A percentile compares a stretch with the other conserved stretches of the same genome.
These are phyloP conservation scores for Neurospora crassa DNA, from an alignment of 2,329 filamentous ascomycete species.

Conservation along the genomic window DNA sequence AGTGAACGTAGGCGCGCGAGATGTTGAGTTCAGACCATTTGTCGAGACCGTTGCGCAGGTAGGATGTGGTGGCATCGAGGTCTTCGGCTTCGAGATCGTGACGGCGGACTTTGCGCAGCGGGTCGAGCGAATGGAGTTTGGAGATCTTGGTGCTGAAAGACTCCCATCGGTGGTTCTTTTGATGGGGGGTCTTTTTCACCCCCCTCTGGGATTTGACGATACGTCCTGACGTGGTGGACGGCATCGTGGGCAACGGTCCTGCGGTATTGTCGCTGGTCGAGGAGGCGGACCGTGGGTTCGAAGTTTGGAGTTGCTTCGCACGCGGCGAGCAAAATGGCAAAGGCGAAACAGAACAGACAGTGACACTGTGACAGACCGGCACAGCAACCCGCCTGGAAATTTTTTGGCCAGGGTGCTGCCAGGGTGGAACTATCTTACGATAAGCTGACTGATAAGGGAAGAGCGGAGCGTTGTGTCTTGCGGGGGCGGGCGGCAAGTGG, in stretches of 20 bases:
- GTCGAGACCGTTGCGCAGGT: constrained; percentile 72
- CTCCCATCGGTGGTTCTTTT: constrained; percentile 82
- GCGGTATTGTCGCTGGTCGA: constrained; percentile 8
- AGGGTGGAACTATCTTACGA: constrained; percentile 10
- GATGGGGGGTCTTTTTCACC: constrained; percentile 62
- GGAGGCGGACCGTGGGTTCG: neutral
- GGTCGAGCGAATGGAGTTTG: constrained; percentile 82
- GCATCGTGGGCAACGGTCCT: constrained; percentile 39
- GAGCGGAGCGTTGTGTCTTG: constrained; percentile 2
- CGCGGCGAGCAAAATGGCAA: neutral
- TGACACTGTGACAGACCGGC: neutral
- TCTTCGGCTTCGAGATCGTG: constrained; percentile 76
- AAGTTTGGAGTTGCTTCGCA: neutral
- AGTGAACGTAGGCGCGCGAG: constrained; percentile 68
- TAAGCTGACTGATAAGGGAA: constrained; percentile 20
- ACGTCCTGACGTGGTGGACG: constrained; percentile 52
- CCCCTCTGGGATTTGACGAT: constrained; percentile 61
- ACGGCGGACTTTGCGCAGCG: constrained; percentile 78
- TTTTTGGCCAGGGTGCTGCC: constrained; percentile 16
- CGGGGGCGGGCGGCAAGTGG: neutral
- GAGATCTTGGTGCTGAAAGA: constrained; percentile 84
- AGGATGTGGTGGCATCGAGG: constrained; percentile 68
- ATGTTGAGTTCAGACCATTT: constrained; percentile 92
- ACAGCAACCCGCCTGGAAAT: constrained; percentile 9
- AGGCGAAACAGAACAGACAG: neutral